Base-by-base conservation (phyloP, 129 eudicot species). In the Scalesia atractyloides region DNA sequence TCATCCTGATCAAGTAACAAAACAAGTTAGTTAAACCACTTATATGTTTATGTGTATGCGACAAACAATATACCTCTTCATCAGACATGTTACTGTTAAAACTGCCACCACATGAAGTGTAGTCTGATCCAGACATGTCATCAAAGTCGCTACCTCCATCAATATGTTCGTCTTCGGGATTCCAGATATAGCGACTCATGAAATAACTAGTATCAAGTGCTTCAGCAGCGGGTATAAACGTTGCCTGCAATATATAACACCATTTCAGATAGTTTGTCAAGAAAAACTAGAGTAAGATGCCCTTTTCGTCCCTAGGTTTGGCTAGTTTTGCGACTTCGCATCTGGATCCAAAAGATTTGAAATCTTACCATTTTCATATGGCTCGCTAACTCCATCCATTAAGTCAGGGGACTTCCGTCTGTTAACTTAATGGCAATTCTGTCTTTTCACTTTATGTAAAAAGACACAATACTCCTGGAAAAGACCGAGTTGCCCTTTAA, bases 121-220 rank as follows among this genome's bases (percentile, higher is more conserved):
- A 81, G 80, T 85, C 86, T n/a, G 84, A 75, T 50, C 85, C 94
- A 57, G 94, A 84, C 84, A 88, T 69, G 2, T 90, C 86, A 77
- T 95, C 97, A 72, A 84, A 86, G 76, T 95, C 96, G 36, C 99
- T 90, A 50, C 84, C 91, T 79, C 96, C 97, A 64, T 68, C 84
- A 39, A 87, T 76, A 74, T 88, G 89, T 70, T 85, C 87, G 19
- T 88, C 97, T 64, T 95, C 94, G 50, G 90, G 94, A 83, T 95
- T 95, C 99, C 99, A 95, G 33, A 95, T 86, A 70, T 94, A 90
- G 50, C 99, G 99, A 72, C 99, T 94, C 97, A 86, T 88, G 72
- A 95, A 95, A 81, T 95, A 95, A 77, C 97, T 83, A 3, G 99
- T 95, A 84, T 95, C 99, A 64, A 78, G 92, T 62, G 93, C 79